Evolutionary conservation across 345 rosid species (phyloP).

Genomic region (Bruguiera sexangula): DNA sequence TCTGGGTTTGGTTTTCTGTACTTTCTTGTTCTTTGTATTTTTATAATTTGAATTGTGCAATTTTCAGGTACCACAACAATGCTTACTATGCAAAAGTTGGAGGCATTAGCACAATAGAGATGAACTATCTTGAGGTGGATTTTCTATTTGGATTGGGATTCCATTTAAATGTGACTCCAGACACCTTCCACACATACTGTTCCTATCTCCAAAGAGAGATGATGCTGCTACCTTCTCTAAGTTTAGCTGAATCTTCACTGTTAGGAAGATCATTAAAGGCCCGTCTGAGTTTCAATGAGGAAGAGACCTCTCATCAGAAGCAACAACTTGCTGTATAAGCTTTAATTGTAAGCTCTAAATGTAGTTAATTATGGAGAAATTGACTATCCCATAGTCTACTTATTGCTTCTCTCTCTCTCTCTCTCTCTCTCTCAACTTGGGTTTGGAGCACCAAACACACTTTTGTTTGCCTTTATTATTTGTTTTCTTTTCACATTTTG

Average conservation of each 20-base stretch:
- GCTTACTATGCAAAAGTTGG: conserved; percentile 93
- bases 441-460: conserved; percentile 14
- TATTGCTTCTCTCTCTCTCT: background rate
- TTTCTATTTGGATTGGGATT: conserved; percentile 82
- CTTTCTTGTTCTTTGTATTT: background rate
- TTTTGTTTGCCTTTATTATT: background rate
- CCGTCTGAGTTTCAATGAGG: conserved; percentile 56
- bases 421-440: conserved; percentile 3
- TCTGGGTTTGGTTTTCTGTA: conserved; percentile 15
- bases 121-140: conserved; percentile 83
- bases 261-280: conserved; percentile 30
- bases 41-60: background rate
- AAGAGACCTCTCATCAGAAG: conserved; percentile 59
- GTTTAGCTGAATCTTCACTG: conserved; percentile 26
- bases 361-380: conserved; percentile 31
- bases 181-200: conserved; percentile 63
- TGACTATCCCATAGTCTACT: conserved; percentile 13
- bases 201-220: conserved; percentile 63
- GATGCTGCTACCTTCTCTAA: conserved; percentile 47
- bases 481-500: background rate
- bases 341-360: conserved; percentile 2
- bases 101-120: conserved; percentile 78
- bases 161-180: conserved; percentile 76
- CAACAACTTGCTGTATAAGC: conserved; percentile 59
- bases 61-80: conserved; percentile 69